Evolutionary conservation across 164 flowering plant species (phyloP).

Genomic region (Malania oleifera): DNA sequence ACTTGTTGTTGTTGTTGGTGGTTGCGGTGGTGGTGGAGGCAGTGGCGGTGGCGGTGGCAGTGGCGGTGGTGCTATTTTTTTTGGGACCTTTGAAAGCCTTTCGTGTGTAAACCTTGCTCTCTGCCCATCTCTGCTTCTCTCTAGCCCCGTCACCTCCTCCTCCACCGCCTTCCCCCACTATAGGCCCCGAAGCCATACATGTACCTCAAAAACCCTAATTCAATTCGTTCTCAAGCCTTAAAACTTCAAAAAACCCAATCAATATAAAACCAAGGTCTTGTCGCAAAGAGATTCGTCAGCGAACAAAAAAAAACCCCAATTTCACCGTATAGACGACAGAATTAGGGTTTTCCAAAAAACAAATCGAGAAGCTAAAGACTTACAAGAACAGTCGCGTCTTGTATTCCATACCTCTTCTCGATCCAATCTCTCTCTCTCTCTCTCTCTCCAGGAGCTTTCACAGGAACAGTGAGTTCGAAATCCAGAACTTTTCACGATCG

Average conservation of each 20-base stretch:
- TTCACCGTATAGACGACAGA: neutral
- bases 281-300: neutral
- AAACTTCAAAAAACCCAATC: neutral
- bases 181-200: constrained; percentile 78
- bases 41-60: neutral
- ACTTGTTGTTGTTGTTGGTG: neutral
- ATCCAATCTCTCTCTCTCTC: constrained; percentile 13
- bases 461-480: neutral
- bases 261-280: constrained; percentile 7
- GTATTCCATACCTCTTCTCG: constrained; percentile 11
- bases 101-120: constrained; percentile 57
- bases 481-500: neutral
- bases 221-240: neutral
- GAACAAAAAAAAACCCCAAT: constrained; percentile 21
- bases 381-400: constrained; percentile 13
- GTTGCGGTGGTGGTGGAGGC: neutral
- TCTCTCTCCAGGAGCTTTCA: neutral
- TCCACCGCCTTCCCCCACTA: constrained; percentile 30
- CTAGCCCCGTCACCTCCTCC: constrained; percentile 38
- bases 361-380: neutral
- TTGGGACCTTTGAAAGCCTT: constrained; percentile 45
- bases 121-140: constrained; percentile 53
- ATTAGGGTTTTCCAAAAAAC: constrained; percentile 9
- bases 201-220: constrained; percentile 24
- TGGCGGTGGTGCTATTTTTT: constrained; percentile 9